Conservation (phyloP, 371 early-diverging fungal species). For the Mortierella sp. region DNA sequence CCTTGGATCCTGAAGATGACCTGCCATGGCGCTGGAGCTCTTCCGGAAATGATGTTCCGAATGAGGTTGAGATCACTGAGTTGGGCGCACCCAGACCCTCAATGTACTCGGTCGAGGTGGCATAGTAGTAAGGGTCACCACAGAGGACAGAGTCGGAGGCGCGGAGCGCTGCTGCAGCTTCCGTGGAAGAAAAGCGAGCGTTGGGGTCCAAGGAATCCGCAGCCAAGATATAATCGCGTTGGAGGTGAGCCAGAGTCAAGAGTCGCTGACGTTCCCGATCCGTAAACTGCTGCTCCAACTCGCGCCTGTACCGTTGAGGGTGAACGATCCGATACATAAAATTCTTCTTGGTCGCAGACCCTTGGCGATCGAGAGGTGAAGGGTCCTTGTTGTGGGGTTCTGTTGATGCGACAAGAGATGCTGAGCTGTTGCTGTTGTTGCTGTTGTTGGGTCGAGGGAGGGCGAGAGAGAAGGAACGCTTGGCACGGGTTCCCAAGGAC, state of each 20-base stretch:
- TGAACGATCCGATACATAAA: constrained; percentile 52
- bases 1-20: constrained; percentile 9
- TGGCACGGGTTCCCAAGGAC: constrained; percentile 33
- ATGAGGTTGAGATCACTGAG: constrained; percentile 52
- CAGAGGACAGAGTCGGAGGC: not conserved
- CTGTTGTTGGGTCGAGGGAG: constrained; percentile 18
- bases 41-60: constrained; percentile 44
- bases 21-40: constrained; percentile 30
- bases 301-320: constrained; percentile 54
- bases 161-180: not conserved
- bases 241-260: constrained; percentile 30
- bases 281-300: constrained; percentile 35
- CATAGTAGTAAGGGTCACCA: constrained; percentile 40
- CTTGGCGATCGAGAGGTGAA: constrained; percentile 13
- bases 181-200: not conserved
- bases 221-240: constrained; percentile 27
- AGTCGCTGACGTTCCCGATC: constrained; percentile 40
- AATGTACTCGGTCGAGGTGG: constrained; percentile 47
- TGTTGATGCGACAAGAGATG: not conserved
- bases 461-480: constrained; percentile 40
- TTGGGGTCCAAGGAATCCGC: not conserved
- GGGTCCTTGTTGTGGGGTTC: not conserved
- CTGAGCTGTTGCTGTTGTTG: not conserved
- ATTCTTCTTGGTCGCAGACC: constrained; percentile 22
- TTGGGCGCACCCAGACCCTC: constrained; percentile 41